These are phyloP conservation scores for Colletotrichum tropicale DNA, from an alignment of 2,329 filamentous ascomycete genomes.

Conservation along the genomic window DNA sequence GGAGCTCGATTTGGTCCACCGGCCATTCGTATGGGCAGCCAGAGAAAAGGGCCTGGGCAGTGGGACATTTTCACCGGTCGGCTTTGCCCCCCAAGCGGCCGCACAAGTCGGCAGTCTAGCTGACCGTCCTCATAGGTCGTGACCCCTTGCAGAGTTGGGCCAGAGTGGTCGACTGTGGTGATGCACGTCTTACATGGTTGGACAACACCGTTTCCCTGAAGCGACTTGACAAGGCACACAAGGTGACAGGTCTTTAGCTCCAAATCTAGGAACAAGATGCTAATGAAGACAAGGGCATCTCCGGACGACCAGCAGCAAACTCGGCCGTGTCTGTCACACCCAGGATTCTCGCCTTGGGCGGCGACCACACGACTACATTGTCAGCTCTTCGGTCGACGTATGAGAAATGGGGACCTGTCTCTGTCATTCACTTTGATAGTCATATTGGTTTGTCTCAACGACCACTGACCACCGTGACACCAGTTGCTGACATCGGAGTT, in stretches of 20 bases:
- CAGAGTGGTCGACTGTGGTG: conserved; percentile 75
- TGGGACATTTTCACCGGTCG: conserved; percentile 30
- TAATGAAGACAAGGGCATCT: conserved; percentile 29
- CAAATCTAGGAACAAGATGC: neutral
- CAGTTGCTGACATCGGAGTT: conserved; percentile 1
- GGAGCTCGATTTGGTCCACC: conserved; percentile 31
- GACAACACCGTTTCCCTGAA: conserved; percentile 76
- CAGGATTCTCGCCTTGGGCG: conserved; percentile 66
- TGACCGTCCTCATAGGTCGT: conserved; percentile 14
- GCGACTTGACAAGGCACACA: conserved; percentile 75
- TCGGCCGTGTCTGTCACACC: conserved; percentile 44
- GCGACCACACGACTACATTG: conserved; percentile 69
- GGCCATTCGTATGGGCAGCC: conserved; percentile 29
- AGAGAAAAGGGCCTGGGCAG: conserved; percentile 21
- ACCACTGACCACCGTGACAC: neutral
- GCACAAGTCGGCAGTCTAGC: neutral
- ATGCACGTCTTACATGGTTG: conserved; percentile 77
- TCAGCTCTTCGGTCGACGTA: conserved; percentile 66
- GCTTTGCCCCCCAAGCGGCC: neutral
- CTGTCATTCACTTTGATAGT: conserved; percentile 69
- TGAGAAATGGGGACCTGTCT: conserved; percentile 60
- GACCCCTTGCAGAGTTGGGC: conserved; percentile 22
- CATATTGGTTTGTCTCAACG: conserved; percentile 58
- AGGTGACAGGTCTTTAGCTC: conserved; percentile 31
- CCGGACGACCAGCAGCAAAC: conserved; percentile 41